Conservation (phyloP, 768 basidiomycete species). For the Leucogyrophana mollusca region DNA sequence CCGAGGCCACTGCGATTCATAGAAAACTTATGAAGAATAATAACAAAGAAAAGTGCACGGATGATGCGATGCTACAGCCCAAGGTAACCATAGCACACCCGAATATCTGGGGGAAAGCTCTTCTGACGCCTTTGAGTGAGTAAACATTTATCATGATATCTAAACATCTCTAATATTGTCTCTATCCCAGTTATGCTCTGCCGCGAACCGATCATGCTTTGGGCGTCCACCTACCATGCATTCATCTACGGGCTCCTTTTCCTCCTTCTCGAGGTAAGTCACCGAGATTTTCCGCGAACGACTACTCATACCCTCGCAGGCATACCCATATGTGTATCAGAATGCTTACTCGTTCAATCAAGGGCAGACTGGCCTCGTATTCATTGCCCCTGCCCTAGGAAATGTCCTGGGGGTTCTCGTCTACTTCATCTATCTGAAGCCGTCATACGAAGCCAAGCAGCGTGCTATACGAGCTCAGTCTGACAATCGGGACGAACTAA, state of each 20-base stretch:
- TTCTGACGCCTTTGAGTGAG: slow-evolving; percentile 18
- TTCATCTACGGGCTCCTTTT: slow-evolving; percentile 27
- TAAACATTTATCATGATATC: neutral
- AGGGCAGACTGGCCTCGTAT: slow-evolving; percentile 17
- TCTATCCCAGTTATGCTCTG: slow-evolving; percentile 18
- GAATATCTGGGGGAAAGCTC: slow-evolving; percentile 11
- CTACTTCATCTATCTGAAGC: slow-evolving; percentile 21
- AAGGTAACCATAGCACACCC: no score
- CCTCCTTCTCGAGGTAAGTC: slow-evolving; percentile 23
- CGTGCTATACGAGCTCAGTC: slow-evolving; percentile 12
- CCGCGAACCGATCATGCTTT: slow-evolving; percentile 23
- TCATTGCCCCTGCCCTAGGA: slow-evolving; percentile 21
- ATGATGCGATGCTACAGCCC: neutral
- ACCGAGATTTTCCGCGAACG: neutral
- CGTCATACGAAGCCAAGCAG: slow-evolving; percentile 18
- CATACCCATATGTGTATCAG: slow-evolving; percentile 19
- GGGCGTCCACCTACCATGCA: slow-evolving; percentile 26
- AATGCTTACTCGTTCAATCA: slow-evolving; percentile 20
- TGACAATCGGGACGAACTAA: slow-evolving; percentile 14
- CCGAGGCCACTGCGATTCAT: slow-evolving; percentile 15
- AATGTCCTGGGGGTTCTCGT: slow-evolving; percentile 20
- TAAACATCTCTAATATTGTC: neutral
- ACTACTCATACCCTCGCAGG: neutral
- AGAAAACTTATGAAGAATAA: slow-evolving; percentile 11
- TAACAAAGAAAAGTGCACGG: neutral